Conservation (phyloP, 2,329 filamentous ascomycete species). For the Pseudocercospora fijiensis region DNA sequence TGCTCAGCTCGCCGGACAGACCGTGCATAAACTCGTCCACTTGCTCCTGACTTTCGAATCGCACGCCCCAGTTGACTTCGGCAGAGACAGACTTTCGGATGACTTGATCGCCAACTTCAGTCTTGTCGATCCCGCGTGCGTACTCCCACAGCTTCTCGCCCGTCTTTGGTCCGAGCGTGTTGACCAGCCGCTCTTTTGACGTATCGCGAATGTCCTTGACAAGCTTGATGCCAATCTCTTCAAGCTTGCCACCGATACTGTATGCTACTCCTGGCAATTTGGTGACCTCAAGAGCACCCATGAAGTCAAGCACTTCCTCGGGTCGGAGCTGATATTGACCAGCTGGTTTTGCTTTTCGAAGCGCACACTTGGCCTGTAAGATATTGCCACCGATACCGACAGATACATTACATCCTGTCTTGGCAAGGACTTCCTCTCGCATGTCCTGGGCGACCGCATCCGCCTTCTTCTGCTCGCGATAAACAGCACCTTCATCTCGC, state of each 20-base stretch:
- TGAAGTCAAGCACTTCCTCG: slow-evolving; percentile 71
- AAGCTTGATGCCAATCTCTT: slow-evolving; percentile 77
- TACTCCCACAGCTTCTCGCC: slow-evolving; percentile 90
- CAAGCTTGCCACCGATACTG: slow-evolving; percentile 82
- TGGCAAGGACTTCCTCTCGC: slow-evolving; percentile 67
- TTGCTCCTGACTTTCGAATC: slow-evolving; percentile 88
- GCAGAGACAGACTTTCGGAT: slow-evolving; percentile 92
- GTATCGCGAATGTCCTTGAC: slow-evolving; percentile 80
- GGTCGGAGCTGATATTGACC: slow-evolving; percentile 87
- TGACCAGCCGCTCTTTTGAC: slow-evolving; percentile 72
- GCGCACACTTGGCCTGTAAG: slow-evolving; percentile 82
- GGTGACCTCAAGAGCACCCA: slow-evolving; percentile 74
- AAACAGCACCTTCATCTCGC: slow-evolving; percentile 66
- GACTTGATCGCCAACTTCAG: slow-evolving; percentile 81
- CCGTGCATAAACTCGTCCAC: slow-evolving; percentile 88
- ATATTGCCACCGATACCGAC: slow-evolving; percentile 92
- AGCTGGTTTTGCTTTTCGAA: slow-evolving; percentile 89
- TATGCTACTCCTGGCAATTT: slow-evolving; percentile 89
- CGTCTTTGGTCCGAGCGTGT: slow-evolving; percentile 82
- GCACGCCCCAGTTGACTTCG: slow-evolving; percentile 97
- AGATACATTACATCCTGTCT: slow-evolving; percentile 83
- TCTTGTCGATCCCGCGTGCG: slow-evolving; percentile 78
- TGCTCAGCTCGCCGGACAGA: slow-evolving; percentile 79
- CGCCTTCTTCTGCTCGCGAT: slow-evolving; percentile 75
- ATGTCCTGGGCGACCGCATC: slow-evolving; percentile 68